Evolutionary conservation across 805 yeast species (phyloP).

Genomic region (Komagataella ulmi): DNA sequence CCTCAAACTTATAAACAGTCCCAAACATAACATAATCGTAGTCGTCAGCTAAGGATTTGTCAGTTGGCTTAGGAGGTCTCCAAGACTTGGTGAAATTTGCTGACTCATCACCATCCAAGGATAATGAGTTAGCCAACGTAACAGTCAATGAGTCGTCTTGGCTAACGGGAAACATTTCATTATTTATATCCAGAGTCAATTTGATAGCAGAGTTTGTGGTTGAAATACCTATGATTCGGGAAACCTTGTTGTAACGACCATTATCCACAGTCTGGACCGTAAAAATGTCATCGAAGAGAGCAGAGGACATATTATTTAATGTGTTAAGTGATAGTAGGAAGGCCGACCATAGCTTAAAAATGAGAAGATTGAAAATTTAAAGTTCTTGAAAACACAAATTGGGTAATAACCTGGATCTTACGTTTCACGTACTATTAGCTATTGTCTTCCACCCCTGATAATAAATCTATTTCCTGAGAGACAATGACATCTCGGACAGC

Average conservation of each 20-base stretch:
- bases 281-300: constrained; percentile 89
- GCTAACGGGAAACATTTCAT: constrained; percentile 81
- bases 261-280: constrained; percentile 72
- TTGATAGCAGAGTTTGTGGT: constrained; percentile 70
- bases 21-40: constrained; percentile 98
- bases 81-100: constrained; percentile 44
- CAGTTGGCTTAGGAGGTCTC: constrained; percentile 78
- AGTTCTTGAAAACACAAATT: not conserved
- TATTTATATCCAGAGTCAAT: constrained; percentile 79
- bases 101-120: constrained; percentile 32
- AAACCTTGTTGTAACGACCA: constrained; percentile 85
- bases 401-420: not conserved
- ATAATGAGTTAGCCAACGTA: constrained; percentile 69
- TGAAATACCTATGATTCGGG: constrained; percentile 80
- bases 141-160: constrained; percentile 70
- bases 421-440: not conserved
- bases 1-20: constrained; percentile 93
- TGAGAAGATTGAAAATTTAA: constrained; percentile 1
- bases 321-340: not conserved
- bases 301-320: constrained; percentile 36
- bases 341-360: not conserved
- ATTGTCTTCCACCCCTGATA: not conserved
- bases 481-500: not conserved
- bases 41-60: constrained; percentile 84
- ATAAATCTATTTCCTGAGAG: not conserved